Conservation (phyloP, 2,329 filamentous ascomycete species). For the Camillea tinctor region DNA sequence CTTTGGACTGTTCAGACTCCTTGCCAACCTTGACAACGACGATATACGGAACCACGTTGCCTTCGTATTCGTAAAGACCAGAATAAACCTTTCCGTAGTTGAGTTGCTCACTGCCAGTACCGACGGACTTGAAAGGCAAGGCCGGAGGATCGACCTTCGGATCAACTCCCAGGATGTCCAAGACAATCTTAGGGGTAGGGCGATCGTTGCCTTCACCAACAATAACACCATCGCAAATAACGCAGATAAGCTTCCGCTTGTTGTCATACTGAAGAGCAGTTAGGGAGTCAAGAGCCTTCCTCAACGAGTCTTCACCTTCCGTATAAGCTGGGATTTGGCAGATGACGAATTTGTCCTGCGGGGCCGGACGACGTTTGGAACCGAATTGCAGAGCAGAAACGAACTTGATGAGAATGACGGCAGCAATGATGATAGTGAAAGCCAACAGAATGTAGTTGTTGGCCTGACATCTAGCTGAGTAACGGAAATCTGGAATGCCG, state of each 20-base stretch:
- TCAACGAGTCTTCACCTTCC: constrained; percentile 91
- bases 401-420: constrained; percentile 85
- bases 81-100: constrained; percentile 99
- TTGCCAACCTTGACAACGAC: constrained; percentile 97
- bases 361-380: constrained; percentile 81
- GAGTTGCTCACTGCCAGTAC: constrained; percentile 83
- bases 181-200: constrained; percentile 93
- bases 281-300: constrained; percentile 90
- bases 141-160: constrained; percentile 95
- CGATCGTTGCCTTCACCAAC: constrained; percentile 94
- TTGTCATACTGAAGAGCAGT: constrained; percentile 96
- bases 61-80: constrained; percentile 94
- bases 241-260: constrained; percentile 93
- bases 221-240: constrained; percentile 97
- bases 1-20: constrained; percentile 85
- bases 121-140: constrained; percentile 90
- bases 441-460: constrained; percentile 89
- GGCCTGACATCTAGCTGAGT: constrained; percentile 71
- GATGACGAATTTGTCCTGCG: constrained; percentile 98
- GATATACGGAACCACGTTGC: constrained; percentile 94
- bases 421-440: constrained; percentile 80
- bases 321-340: constrained; percentile 98
- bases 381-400: constrained; percentile 90
- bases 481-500: constrained; percentile 82
- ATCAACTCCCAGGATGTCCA: constrained; percentile 95